phyloP scores from a whole-genome alignment of 768 basidiomycete genomes.

The Melanogaster broomeanus region DNA sequence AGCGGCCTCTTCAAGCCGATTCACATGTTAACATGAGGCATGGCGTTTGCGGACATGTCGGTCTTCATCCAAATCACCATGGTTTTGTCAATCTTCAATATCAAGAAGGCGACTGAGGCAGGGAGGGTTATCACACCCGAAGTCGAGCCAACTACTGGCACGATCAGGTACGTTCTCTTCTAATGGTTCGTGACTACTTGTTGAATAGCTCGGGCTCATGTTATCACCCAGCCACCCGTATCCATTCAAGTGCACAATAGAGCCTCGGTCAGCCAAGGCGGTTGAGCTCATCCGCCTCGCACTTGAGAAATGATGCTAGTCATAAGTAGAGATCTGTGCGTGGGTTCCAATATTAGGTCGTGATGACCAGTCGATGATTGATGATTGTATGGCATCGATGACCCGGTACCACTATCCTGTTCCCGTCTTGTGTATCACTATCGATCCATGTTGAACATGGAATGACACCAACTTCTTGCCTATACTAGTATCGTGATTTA shows the following conservation, averaged over 20 bases:
- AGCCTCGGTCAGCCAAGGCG: constrained; percentile 53
- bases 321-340: too few species aligned
- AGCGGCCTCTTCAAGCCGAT: neutral
- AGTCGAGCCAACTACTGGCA: neutral
- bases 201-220: neutral
- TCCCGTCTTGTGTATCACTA: too few species aligned
- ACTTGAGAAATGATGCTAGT: neutral
- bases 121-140: constrained; percentile 2
- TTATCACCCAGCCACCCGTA: too few species aligned
- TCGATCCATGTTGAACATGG: too few species aligned
- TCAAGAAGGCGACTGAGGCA: neutral
- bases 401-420: too few species aligned
- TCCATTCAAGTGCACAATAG: constrained; percentile 50
- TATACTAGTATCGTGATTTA: too few species aligned
- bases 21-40: too few species aligned
- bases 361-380: too few species aligned
- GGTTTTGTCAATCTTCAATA: neutral
- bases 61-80: neutral
- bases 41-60: neutral
- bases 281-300: constrained; percentile 41
- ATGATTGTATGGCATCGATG: too few species aligned
- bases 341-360: too few species aligned
- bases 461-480: too few species aligned
- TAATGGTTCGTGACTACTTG: neutral
- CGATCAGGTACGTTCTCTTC: constrained; percentile 5